phyloP scores from a whole-genome alignment of 1,139 yeast genomes.

The Pichia sp. region DNA sequence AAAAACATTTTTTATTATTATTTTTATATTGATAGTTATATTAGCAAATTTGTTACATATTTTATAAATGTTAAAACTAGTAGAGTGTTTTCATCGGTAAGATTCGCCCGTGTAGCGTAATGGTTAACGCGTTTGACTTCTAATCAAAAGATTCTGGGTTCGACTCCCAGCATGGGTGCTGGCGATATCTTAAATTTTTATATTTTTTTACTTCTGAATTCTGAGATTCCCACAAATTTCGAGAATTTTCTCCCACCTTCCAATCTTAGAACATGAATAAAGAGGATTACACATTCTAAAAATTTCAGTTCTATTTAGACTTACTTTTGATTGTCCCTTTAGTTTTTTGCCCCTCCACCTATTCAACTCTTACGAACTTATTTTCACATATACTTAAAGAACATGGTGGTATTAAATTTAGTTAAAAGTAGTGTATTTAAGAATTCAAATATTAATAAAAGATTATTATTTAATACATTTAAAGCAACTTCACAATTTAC shows the following conservation, averaged over 20 bases:
- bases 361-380: no score
- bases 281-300: not conserved
- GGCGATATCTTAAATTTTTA: slow-evolving; percentile 13
- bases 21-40: no score
- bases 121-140: slow-evolving; percentile 22
- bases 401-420: not conserved
- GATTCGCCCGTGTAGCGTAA: slow-evolving; percentile 21
- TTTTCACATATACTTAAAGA: no score
- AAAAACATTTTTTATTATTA: no score
- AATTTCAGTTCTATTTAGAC: not conserved
- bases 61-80: not conserved
- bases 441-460: not conserved
- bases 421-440: not conserved
- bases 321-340: not conserved
- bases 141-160: slow-evolving; percentile 21
- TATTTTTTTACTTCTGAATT: not conserved
- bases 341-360: no score
- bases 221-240: not conserved
- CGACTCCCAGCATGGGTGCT: slow-evolving; percentile 23
- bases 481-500: not conserved
- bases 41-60: no score
- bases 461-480: not conserved
- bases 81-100: not conserved
- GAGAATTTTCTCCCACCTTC: not conserved
- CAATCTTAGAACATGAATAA: not conserved